Conservation (phyloP, 106 monocot species). For the Dioscorea zingiberensis region DNA sequence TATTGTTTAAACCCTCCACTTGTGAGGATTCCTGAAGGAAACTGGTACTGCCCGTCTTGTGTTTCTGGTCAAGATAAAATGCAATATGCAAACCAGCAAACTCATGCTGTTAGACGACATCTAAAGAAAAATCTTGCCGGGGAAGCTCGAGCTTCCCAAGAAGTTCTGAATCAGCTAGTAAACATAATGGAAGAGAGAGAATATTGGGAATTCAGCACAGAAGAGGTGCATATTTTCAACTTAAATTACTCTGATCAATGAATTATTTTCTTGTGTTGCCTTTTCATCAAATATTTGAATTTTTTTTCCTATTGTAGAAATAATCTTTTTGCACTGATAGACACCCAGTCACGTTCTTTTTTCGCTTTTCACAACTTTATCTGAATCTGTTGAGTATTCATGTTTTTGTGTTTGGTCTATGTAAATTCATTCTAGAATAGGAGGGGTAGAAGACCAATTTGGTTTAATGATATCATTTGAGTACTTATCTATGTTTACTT, state of each 20-base stretch:
- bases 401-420: too few species aligned
- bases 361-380: too few species aligned
- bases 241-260: neutral
- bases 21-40: slow-evolving; percentile 78
- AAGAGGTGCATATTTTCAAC: slow-evolving; percentile 55
- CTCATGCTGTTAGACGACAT: slow-evolving; percentile 16
- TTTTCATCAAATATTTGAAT: neutral
- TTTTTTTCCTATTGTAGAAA: neutral
- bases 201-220: slow-evolving; percentile 76
- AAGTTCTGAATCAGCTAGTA: slow-evolving; percentile 44
- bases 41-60: slow-evolving; percentile 98
- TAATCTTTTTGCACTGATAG: too few species aligned
- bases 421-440: too few species aligned
- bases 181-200: slow-evolving; percentile 69
- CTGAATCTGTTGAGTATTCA: too few species aligned
- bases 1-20: slow-evolving; percentile 93
- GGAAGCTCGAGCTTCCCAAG: slow-evolving; percentile 39
- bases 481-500: too few species aligned
- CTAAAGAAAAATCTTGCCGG: slow-evolving; percentile 32
- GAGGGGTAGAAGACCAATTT: too few species aligned
- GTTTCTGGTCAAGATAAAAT: slow-evolving; percentile 27
- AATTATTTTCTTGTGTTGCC: neutral
- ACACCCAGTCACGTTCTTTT: too few species aligned
- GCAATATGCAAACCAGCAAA: slow-evolving; percentile 18
- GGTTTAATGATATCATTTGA: too few species aligned